Evolutionary conservation across 2,329 filamentous ascomycete genomes (phyloP), one percentile per base, ranked within the genome.

Genomic region (Fusarium penzigii): DNA sequence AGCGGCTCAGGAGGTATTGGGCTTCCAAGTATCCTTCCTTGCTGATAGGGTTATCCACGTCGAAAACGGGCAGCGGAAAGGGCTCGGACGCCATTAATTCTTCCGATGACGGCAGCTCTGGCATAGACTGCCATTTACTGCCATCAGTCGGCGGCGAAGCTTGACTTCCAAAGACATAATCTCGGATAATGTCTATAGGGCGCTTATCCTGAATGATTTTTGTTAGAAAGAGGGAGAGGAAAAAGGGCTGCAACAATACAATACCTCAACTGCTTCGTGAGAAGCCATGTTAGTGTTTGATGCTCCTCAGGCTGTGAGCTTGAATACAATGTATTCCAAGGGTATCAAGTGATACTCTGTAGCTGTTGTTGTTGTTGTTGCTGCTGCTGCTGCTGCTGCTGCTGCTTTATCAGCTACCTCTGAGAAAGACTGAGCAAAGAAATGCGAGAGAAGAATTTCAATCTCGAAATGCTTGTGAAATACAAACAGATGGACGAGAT

Each of bases 1-100:
- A 88, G 3, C 92, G 81, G 8, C 91, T 77, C 2, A 96, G 79
- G 3, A 84, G 76, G 65, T 94, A 96, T 45, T 95, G 89, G 0
- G 84, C 80, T 32, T 83, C 75, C 0, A 96, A 75, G 52, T 96
- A 96, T 0, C 78, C 75, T 5, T 57, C 43, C 17, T 68, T 69
- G 2, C 10, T 14, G 32, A 57, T 51, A 1, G 34, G 25, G 0
- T 39, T 7, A 0, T 45, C 39, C 2, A 25, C 25, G 3, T 49
- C 29, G 3, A 47, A 39, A 1, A 40, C 46, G 2, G 61, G 62
- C 5, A 70, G 39, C 0, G 41, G 39, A 4, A 59, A 47, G 3
- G 62, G 48, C 1, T 64, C 34, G 2, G 32, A 9, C 0, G 51
- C 54, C 52, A 68, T 63, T 0, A 70, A 6, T 6, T 70, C 68